Conservation (phyloP, 495 filamentous ascomycete genomes). For the Tuber microsphaerosporum region DNA sequence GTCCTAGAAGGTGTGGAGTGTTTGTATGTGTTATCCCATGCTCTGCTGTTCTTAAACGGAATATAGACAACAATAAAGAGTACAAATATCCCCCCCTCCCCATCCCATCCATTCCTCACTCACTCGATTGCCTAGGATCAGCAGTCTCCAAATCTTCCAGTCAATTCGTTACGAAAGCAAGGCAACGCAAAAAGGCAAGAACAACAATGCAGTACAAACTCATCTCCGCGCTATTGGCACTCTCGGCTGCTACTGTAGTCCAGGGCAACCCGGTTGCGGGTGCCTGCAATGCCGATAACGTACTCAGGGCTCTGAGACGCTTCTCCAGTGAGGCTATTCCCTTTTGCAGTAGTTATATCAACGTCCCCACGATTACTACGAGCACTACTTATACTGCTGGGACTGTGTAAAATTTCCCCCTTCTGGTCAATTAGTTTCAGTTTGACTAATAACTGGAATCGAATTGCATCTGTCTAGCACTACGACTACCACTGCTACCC, state of each 20-base stretch:
- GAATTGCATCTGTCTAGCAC: background rate
- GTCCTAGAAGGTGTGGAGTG: background rate
- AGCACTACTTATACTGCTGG: conserved; percentile 7
- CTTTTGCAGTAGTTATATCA: conserved; percentile 21
- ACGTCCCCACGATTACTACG: conserved; percentile 7
- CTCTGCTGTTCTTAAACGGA: background rate
- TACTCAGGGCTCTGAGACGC: conserved; percentile 19
- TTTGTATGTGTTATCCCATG: background rate
- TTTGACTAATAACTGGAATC: background rate
- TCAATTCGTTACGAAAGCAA: background rate
- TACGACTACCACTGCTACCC: background rate
- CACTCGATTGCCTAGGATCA: background rate
- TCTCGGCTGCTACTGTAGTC: background rate
- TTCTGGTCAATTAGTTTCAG: background rate
- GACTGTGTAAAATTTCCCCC: conserved; percentile 5
- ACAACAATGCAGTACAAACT: background rate
- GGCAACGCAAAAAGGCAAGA: background rate
- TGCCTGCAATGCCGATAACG: conserved; percentile 24
- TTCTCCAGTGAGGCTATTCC: conserved; percentile 20
- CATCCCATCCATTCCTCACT: background rate
- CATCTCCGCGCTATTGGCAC: background rate
- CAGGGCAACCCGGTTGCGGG: background rate
- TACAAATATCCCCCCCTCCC: background rate
- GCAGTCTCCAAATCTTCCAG: background rate
- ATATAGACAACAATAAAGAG: background rate